A percentile compares a stretch with the other conserved stretches of the same genome.
Evolutionary conservation across 2,329 filamentous ascomycete genomes (phyloP).

Genomic region (Verticillium dahliae): DNA sequence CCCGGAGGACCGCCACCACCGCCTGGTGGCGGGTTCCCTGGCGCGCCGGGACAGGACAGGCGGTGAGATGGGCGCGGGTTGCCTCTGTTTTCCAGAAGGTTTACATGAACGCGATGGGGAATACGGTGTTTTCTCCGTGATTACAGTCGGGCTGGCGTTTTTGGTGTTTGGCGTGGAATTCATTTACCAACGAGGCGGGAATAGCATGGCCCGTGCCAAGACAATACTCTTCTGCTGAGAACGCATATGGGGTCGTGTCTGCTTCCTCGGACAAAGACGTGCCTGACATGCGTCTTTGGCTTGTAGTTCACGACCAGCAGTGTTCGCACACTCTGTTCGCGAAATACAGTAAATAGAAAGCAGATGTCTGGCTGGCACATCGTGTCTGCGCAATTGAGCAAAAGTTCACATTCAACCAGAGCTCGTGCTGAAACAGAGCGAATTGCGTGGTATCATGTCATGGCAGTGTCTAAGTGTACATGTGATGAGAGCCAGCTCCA

Average conservation of each 20-base stretch:
- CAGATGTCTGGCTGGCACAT: not conserved
- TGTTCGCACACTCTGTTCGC: too few relatives aligned
- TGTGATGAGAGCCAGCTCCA: not conserved
- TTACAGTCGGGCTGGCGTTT: not conserved
- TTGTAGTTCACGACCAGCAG: not conserved
- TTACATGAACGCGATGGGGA: not conserved
- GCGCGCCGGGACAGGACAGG: conserved; percentile 31
- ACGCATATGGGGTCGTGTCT: not conserved
- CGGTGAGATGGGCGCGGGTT: conserved; percentile 20
- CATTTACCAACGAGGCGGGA: not conserved
- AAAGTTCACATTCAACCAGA: not conserved
- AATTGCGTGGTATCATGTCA: not conserved
- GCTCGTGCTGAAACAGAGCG: not conserved
- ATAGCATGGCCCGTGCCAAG: not conserved
- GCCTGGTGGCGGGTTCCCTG: conserved; percentile 22
- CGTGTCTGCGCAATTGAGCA: not conserved
- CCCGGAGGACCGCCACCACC: conserved; percentile 29
- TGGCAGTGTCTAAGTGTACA: not conserved
- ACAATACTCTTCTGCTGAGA: not conserved
- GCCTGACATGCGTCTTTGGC: not conserved
- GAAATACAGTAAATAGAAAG: too few relatives aligned
- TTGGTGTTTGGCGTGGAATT: not conserved
- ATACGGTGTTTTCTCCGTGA: not conserved
- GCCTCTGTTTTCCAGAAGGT: not conserved
- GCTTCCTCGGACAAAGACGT: too few relatives aligned